These are phyloP conservation scores for Babesia sp. DNA, from an alignment of 169 alveolate species.

Conservation along the genomic window DNA sequence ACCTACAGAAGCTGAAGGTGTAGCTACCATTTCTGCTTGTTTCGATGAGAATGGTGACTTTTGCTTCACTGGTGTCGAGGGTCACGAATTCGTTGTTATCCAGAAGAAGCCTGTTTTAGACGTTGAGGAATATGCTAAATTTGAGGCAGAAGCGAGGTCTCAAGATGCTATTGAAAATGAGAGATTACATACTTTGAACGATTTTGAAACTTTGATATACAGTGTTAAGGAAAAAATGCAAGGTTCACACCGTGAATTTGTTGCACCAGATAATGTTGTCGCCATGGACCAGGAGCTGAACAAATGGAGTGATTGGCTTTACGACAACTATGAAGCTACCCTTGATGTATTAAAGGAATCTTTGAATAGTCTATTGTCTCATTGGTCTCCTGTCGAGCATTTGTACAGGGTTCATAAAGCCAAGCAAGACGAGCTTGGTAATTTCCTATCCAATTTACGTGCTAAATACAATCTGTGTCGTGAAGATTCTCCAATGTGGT, in stretches of 20 bases:
- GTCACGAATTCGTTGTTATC: constrained; percentile 23
- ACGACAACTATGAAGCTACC: constrained; percentile 71
- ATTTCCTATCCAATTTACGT: constrained; percentile 53
- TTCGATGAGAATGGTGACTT: constrained; percentile 60
- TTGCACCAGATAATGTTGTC: constrained; percentile 63
- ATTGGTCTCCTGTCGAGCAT: constrained; percentile 59
- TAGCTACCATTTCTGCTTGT: constrained; percentile 46
- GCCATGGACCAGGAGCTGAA: constrained; percentile 50
- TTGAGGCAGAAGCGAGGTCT: constrained; percentile 63
- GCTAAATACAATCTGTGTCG: constrained; percentile 58
- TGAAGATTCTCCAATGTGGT: constrained; percentile 66
- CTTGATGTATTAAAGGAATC: constrained; percentile 60
- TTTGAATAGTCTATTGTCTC: constrained; percentile 48
- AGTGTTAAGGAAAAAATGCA: constrained; percentile 66
- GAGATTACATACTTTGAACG: constrained; percentile 69
- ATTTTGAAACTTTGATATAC: constrained; percentile 73
- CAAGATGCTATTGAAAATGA: constrained; percentile 69
- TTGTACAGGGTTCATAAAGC: constrained; percentile 53
- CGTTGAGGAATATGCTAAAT: constrained; percentile 48
- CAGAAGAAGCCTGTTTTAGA: constrained; percentile 35
- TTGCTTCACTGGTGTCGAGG: constrained; percentile 55
- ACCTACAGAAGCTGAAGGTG: constrained; percentile 69
- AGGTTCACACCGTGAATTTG: constrained; percentile 71
- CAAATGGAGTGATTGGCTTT: constrained; percentile 73
- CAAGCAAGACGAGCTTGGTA: constrained; percentile 64